Conservation (phyloP, 768 basidiomycete genomes). For the Flagelloscypha sp. region DNA sequence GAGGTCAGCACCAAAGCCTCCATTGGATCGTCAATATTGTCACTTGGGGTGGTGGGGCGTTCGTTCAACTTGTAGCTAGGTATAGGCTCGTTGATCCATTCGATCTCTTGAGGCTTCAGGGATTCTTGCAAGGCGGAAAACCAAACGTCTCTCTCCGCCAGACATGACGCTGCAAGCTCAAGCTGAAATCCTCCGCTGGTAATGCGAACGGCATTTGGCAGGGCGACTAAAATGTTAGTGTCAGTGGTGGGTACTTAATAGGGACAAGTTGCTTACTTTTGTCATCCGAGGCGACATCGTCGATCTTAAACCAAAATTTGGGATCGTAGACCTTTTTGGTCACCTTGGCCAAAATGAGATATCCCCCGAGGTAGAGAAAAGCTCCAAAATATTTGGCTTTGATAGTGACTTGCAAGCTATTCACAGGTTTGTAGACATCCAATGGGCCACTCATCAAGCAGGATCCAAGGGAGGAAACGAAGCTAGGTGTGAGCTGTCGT, state of each 20-base stretch:
- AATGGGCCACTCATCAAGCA: constrained; percentile 79
- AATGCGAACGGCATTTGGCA: constrained; percentile 78
- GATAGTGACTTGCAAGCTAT: constrained; percentile 40
- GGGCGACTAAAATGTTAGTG: constrained; percentile 66
- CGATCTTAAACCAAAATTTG: constrained; percentile 79
- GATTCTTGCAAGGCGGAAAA: constrained; percentile 56
- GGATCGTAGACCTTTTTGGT: constrained; percentile 80
- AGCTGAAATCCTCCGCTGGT: constrained; percentile 63
- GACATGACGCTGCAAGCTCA: constrained; percentile 81
- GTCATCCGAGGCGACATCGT: constrained; percentile 63
- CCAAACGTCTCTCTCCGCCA: constrained; percentile 84
- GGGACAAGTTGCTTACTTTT: constrained; percentile 40
- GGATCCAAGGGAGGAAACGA: constrained; percentile 66
- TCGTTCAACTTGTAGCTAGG: constrained; percentile 50
- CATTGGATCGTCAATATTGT: constrained; percentile 28
- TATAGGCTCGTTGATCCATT: constrained; percentile 54
- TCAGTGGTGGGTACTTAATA: too few species aligned
- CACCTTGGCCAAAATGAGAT: constrained; percentile 82
- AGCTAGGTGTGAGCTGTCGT: constrained; percentile 39
- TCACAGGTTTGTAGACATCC: constrained; percentile 54
- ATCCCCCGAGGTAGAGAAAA: constrained; percentile 83
- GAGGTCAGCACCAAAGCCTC: constrained; percentile 44
- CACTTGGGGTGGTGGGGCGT: constrained; percentile 29
- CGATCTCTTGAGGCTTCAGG: constrained; percentile 26
- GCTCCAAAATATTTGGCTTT: constrained; percentile 84